Base-by-base conservation (phyloP, 164 flowering plant species). In the Amborella trichopoda region DNA sequence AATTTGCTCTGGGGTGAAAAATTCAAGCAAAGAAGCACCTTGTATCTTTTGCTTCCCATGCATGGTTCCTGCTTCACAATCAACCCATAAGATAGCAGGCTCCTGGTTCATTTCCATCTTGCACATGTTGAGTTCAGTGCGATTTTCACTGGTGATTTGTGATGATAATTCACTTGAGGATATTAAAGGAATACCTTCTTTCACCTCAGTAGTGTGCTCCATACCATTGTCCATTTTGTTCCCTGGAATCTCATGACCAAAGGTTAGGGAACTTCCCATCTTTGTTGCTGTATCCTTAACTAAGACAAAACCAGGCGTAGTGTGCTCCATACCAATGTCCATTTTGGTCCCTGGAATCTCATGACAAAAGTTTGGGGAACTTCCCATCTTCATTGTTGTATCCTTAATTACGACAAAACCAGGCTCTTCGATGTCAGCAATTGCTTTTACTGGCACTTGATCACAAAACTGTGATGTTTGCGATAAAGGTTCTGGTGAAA, bases 311-410 rank as follows among this genome's bases (percentile, higher is more conserved):
- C n/a, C n/a, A n/a, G n/a, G n/a, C n/a, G n/a, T n/a, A n/a, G n/a
- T n/a, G n/a, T n/a, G n/a, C n/a, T n/a, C n/a, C n/a, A n/a, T n/a
- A n/a, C n/a, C n/a, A n/a, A n/a, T n/a, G n/a, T n/a, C n/a, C n/a
- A n/a, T n/a, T n/a, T n/a, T n/a, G n/a, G n/a, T n/a, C n/a, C n/a
- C 50, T 42, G 49, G 65, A 49, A 65, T 67, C 41, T 48, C 69
- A 21, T 41, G 65, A 20, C 56, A 70, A 59, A 58, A 69, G 53
- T 44, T 52, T 28, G 40, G 26, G 53, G 71, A 53, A 52, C 26
- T 42, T 46, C 79, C 94, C 38, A 43, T 45, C 53, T 76, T 78
- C 36, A 73, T 65, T 48, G 74, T 87, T 34, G 45, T 26, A 38
- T 32, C 54, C 55, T 79, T 86, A 26, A 76, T 44, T 56, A 76